phyloP scores from a whole-genome alignment of 202 grass and related monocot species.

The Schoenoplectus tabernaemontani region DNA sequence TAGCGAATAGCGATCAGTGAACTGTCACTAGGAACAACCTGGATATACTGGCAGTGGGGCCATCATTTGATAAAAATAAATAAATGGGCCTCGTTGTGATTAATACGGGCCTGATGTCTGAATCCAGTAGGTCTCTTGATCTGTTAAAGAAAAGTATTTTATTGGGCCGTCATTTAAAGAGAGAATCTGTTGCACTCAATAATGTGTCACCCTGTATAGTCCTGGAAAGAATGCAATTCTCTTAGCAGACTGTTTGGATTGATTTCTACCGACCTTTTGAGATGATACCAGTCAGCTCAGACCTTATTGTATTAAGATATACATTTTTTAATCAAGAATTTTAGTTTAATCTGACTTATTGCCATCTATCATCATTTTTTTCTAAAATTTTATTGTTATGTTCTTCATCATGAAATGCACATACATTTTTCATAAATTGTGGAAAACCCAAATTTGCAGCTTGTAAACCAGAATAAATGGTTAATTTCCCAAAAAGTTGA shows the following conservation, averaged over 20 bases:
- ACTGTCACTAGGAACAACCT: conserved; percentile 22
- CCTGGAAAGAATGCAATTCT: too few relatives aligned
- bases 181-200: not conserved
- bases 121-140: not conserved
- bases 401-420: not conserved
- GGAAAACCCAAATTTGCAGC: not conserved
- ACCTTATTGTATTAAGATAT: too few relatives aligned
- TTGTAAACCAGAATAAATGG: not conserved
- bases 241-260: too few relatives aligned
- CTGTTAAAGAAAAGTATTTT: not conserved
- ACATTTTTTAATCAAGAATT: too few relatives aligned
- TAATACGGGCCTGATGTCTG: not conserved
- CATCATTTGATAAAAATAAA: not conserved
- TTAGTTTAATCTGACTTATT: too few relatives aligned
- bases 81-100: not conserved
- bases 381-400: not conserved
- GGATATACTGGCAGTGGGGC: not conserved
- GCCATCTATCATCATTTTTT: too few relatives aligned
- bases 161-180: not conserved
- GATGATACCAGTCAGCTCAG: too few relatives aligned
- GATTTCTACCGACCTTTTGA: too few relatives aligned
- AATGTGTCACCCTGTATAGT: too few relatives aligned
- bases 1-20: conserved; percentile 22
- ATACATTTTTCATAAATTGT: not conserved
- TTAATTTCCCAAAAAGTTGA: not conserved